phyloP scores from a whole-genome alignment of 1,284 basidiomycete genomes.

The Rhodotorula sp. region DNA sequence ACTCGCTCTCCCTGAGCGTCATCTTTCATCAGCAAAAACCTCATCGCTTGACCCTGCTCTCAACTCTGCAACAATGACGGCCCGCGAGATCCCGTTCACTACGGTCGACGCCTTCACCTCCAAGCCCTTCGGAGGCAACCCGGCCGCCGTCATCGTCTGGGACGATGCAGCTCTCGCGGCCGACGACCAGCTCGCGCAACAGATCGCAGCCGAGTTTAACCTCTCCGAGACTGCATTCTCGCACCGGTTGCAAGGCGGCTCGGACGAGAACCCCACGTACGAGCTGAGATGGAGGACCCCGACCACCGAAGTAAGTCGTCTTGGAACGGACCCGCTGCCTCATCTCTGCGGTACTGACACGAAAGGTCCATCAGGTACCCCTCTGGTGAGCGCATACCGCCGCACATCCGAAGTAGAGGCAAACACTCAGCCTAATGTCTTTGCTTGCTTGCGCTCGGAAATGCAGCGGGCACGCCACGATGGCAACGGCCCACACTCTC shows the following conservation, averaged over 20 bases:
- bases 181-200: slow-evolving; percentile 42
- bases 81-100: slow-evolving; percentile 43
- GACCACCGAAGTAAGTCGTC: background rate
- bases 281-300: slow-evolving; percentile 35
- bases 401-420: too few species aligned
- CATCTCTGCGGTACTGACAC: background rate
- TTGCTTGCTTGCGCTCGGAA: slow-evolving; percentile 34
- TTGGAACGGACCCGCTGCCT: background rate
- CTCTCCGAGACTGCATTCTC: slow-evolving; percentile 57
- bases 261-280: slow-evolving; percentile 16
- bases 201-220: slow-evolving; percentile 54
- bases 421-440: background rate
- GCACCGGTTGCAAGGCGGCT: background rate
- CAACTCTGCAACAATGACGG: background rate
- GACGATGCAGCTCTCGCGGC: slow-evolving; percentile 1
- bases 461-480: slow-evolving; percentile 55
- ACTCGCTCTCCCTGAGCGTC: too few species aligned
- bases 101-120: slow-evolving; percentile 58
- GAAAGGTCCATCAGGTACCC: slow-evolving; percentile 1
- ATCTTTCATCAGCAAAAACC: too few species aligned
- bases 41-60: too few species aligned
- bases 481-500: slow-evolving; percentile 54
- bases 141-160: slow-evolving; percentile 56
- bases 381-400: slow-evolving; percentile 16
- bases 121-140: slow-evolving; percentile 55